A percentile compares a stretch with the other conserved stretches of the same genome.
Conservation (phyloP, 495 filamentous ascomycete genomes). For the Neurospora sublineolata region DNA sequence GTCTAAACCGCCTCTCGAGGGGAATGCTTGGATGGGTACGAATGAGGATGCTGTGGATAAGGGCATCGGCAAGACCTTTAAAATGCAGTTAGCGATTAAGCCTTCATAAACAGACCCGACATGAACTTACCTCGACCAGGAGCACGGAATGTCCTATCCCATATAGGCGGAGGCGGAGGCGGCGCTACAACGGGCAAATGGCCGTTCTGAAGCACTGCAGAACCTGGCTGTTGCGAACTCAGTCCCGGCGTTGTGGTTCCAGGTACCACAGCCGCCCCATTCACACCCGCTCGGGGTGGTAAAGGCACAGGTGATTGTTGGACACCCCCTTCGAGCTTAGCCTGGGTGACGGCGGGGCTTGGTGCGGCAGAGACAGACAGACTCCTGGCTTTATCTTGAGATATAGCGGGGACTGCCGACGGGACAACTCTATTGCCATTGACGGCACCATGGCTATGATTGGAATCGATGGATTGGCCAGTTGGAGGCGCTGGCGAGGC, state of each 20-base stretch:
- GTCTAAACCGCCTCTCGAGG: slow-evolving; percentile 37
- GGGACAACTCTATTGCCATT: slow-evolving; percentile 18
- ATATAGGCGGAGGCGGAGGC: slow-evolving; percentile 12
- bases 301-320: slow-evolving; percentile 26
- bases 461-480: slow-evolving; percentile 26
- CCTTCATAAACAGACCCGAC: neutral
- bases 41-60: slow-evolving; percentile 56
- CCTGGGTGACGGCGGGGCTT: slow-evolving; percentile 28
- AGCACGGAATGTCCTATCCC: slow-evolving; percentile 25
- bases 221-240: slow-evolving; percentile 17
- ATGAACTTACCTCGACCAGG: slow-evolving; percentile 43
- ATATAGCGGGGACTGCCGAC: slow-evolving; percentile 11
- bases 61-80: slow-evolving; percentile 36
- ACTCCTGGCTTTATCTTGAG: slow-evolving; percentile 31
- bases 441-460: slow-evolving; percentile 13
- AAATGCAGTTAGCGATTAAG: neutral
- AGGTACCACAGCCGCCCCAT: neutral
- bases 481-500: slow-evolving; percentile 45
- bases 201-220: slow-evolving; percentile 18
- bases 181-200: slow-evolving; percentile 4
- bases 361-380: slow-evolving; percentile 34
- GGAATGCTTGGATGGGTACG: slow-evolving; percentile 52
- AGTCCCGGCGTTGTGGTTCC: slow-evolving; percentile 1
- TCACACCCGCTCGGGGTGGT: slow-evolving; percentile 2
- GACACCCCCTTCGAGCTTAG: slow-evolving; percentile 32